Evolutionary conservation across 2,329 filamentous ascomycete genomes (phyloP), one percentile per base, ranked within the genome.

Genomic region (Fusarium sarcochroum): DNA sequence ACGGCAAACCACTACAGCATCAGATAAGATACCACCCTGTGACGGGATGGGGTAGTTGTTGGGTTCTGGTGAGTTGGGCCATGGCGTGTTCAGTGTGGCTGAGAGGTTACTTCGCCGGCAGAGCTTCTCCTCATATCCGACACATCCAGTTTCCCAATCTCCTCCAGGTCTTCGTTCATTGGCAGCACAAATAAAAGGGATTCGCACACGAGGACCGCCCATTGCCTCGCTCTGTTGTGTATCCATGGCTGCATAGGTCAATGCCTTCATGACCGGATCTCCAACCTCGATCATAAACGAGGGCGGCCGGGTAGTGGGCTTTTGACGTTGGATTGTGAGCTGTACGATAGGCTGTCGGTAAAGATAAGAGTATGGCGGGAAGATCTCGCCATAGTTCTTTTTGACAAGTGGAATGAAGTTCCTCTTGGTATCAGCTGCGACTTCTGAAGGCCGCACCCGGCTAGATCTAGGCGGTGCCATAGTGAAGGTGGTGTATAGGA

Each of bases 151-250:
- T 72, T 93, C 91, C 92, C 92, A 94, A 75, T 94, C 91, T n/a
- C 92, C 92, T 11, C 92, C 92, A 1, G 91, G 86, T 37, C 90
- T 85, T 75, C 90, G 91, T 76, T 94, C 91, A 79, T 94, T 93
- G 47, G 92, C 92, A 56, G 89, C 87, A 69, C 91, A 93, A 65
- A 93, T 87, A 60, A 93, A 89, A 1, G 90, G 89, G 56, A 92
- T 85, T 4, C 80, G 78, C 37, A 81, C 73, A 49, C 78, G 72
- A 32, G 72, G 58, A 6, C 76, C 78, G 23, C 77, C 77, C 18
- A 62, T 67, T 11, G 74, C 75, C 53, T 80, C 69, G 46, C 76
- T 80, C 13, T 73, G 72, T 48, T 80, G 77, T 27, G 78, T 80
- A 47, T 85, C 83, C 42, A 75, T 69, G 23, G 68, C 68, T 14